Base-by-base conservation (phyloP, 768 basidiomycete species). In the Pulveroboletus sp. region DNA sequence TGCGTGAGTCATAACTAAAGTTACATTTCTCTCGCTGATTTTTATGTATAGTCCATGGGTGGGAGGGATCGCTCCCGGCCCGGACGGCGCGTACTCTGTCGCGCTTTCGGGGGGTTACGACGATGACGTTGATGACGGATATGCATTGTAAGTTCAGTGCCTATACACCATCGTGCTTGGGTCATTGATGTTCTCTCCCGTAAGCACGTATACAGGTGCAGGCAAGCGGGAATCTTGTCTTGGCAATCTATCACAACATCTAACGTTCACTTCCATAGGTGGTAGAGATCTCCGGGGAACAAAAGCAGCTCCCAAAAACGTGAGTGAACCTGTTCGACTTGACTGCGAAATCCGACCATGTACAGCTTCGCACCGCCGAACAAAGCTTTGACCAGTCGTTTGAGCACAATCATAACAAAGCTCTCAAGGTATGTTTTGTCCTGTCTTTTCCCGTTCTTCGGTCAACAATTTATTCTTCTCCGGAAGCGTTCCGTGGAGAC, bases 251-350 rank as follows among this genome's bases (percentile, higher is more conserved):
- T 37, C 11, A 1, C 23, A 27, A 29, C 33, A 23, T 9, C 34
- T 47, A 8, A 47, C 29, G 20, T 47, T 40, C 33, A 51, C 40
- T 43, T 0, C 46, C 49, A 19, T 51, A 80, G 92, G 93, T 33
- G 94, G 94, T 10, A 78, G 94, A 31, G 85, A 94, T 66, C 73
- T 95, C 34, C 91, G 77, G 65, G 94, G 94, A 11, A 95, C 94
- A 0, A 86, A 85, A 63, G 65, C 71, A 4, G 78, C 79, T 2
- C 92, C 89, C 0, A 94, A 94, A 67, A 95, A 95, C 69, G 90
- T 90, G 43, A 31, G 79, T 64, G 7, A 17, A 35, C 21, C 11
- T 19, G 25, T 4, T 24, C 10, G 10, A 39, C 11, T 34, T 7
- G 17, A 10, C 16, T 9, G 13, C 10, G 4, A 9, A 3, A 39